phyloP scores from a whole-genome alignment of 176 grass and related monocot genomes.

The Eleusine coracana region DNA sequence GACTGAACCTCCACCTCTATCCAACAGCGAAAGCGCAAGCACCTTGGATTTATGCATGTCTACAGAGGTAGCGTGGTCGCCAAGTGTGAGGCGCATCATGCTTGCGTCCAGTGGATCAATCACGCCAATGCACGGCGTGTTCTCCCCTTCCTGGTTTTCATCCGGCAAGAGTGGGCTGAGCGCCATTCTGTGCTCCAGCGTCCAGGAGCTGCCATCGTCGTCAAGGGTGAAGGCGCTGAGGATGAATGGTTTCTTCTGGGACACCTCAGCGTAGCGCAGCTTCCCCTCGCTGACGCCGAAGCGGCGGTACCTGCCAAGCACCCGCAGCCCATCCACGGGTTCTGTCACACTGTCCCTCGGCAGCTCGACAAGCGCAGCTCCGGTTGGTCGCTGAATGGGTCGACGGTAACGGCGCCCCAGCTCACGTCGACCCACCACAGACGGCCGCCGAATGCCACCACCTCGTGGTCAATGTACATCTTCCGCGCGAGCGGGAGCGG shows the following conservation, averaged over 20 bases:
- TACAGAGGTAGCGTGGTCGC: neutral
- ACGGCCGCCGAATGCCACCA: constrained; percentile 16
- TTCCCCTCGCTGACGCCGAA: constrained; percentile 26
- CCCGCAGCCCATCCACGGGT: too few species aligned
- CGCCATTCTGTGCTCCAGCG: constrained; percentile 29
- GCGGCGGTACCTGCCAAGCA: constrained; percentile 11
- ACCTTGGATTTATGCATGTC: constrained; percentile 18
- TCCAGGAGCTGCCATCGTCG: constrained; percentile 13
- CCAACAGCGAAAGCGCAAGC: too few species aligned
- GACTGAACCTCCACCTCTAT: neutral
- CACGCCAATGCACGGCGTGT: constrained; percentile 14
- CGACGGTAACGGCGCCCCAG: neutral
- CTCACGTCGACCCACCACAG: constrained; percentile 31
- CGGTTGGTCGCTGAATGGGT: constrained; percentile 32
- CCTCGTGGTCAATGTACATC: neutral
- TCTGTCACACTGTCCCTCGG: constrained; percentile 30
- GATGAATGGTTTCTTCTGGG: constrained; percentile 23
- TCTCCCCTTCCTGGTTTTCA: too few species aligned
- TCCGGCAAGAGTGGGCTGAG: constrained; percentile 2
- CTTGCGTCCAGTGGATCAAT: constrained; percentile 25
- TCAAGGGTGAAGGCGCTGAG: constrained; percentile 36
- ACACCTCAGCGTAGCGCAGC: constrained; percentile 45
- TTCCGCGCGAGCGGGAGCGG: neutral
- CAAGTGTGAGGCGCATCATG: constrained; percentile 18
- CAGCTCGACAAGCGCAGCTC: constrained; percentile 34